A percentile compares a stretch with the other conserved stretches of the same genome.
Conservation (phyloP, 2,329 filamentous ascomycete species). For the Cercospora janseana region DNA sequence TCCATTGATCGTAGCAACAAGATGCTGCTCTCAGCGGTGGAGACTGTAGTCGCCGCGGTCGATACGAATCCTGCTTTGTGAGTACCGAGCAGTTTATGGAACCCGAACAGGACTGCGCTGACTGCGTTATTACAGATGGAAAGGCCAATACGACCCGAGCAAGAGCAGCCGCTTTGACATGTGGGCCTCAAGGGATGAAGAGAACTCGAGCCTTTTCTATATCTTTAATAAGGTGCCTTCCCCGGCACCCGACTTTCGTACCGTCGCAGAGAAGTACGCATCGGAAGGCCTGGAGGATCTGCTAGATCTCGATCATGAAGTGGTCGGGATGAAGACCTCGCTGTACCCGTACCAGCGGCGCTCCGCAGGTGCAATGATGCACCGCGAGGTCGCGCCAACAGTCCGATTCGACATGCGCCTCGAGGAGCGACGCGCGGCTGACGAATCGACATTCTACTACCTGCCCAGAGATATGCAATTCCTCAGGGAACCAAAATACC, state of each 20-base stretch:
- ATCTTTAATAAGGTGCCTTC: constrained; percentile 73
- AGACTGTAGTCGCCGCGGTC: constrained; percentile 51
- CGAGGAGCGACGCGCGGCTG: constrained; percentile 58
- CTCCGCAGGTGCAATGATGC: constrained; percentile 79
- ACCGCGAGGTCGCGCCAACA: constrained; percentile 68
- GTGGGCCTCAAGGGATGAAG: constrained; percentile 45
- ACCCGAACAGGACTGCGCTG: background rate
- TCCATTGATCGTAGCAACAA: constrained; percentile 52
- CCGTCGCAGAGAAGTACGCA: constrained; percentile 52
- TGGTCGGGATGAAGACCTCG: constrained; percentile 58
- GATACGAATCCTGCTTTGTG: constrained; percentile 53
- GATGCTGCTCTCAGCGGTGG: constrained; percentile 49
- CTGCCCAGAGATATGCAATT: constrained; percentile 64
- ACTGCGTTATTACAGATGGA: constrained; percentile 47
- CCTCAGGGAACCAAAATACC: constrained; percentile 65
- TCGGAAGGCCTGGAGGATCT: constrained; percentile 57
- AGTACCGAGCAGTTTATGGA: too few relatives aligned
- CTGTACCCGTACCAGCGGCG: constrained; percentile 78
- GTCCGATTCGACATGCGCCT: constrained; percentile 72
- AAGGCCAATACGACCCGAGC: constrained; percentile 41
- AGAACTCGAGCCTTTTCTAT: constrained; percentile 57
- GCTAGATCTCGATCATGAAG: constrained; percentile 50
- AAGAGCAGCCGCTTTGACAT: constrained; percentile 38
- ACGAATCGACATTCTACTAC: constrained; percentile 65
- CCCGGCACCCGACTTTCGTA: constrained; percentile 56